Conservation (phyloP, 2,329 filamentous ascomycete genomes). For the Nothopassalora personata region DNA sequence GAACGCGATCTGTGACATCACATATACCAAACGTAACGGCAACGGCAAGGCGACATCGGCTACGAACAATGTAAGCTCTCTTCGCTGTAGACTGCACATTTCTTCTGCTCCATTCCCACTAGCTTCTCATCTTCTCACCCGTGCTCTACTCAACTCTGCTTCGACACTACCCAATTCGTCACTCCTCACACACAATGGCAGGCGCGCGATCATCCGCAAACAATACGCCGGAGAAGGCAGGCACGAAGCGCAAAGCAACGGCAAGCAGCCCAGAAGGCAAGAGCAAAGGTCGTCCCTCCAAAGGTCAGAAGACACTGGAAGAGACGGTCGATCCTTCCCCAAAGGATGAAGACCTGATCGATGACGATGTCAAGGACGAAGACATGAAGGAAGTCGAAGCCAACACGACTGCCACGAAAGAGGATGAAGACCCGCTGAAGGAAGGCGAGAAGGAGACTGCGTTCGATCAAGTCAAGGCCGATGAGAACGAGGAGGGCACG, state of each 20-base stretch:
- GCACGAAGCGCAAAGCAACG: slow-evolving; percentile 38
- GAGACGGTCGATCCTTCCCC: slow-evolving; percentile 35
- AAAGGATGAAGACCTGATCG: slow-evolving; percentile 9
- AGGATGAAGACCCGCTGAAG: background rate
- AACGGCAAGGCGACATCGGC: background rate
- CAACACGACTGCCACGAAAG: slow-evolving; percentile 11
- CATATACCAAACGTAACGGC: background rate
- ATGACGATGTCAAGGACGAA: slow-evolving; percentile 23
- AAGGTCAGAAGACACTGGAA: slow-evolving; percentile 51
- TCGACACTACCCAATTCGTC: background rate
- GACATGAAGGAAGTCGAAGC: slow-evolving; percentile 26
- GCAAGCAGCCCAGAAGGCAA: slow-evolving; percentile 34
- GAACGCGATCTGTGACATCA: background rate
- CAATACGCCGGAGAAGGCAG: slow-evolving; percentile 12
- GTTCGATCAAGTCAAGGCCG: slow-evolving; percentile 28
- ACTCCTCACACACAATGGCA: slow-evolving; percentile 3
- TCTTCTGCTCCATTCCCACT: background rate
- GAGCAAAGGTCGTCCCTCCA: slow-evolving; percentile 34
- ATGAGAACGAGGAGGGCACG: slow-evolving; percentile 26
- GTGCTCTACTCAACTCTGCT: background rate
- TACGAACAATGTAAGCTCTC: background rate
- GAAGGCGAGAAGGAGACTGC: slow-evolving; percentile 20
- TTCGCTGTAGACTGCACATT: background rate
- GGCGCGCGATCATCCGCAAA: slow-evolving; percentile 10
- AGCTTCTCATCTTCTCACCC: background rate